Base-by-base conservation (phyloP, 345 rosid species). In the Acer yangbiense region DNA sequence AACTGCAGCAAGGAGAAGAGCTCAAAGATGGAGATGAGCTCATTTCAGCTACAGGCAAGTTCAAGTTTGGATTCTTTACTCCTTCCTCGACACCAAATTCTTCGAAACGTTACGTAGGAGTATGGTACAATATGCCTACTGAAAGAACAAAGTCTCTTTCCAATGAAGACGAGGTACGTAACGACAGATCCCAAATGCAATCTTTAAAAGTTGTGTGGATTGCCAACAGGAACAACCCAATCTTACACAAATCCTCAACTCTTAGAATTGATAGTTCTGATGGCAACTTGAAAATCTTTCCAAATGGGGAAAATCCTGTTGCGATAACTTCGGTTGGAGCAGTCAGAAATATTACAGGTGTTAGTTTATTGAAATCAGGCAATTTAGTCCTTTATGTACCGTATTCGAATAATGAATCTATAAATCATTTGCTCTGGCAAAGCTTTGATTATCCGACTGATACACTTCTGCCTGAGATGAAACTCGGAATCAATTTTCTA, bases 401-500 rank as follows among this genome's bases (percentile, higher is more conserved):
- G 72, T 72, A 64, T 48, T 50, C 68, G 41, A 69, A 82, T 76
- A 69, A 82, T 76, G 86, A 84, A 35, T 78, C 83, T 48, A n/a
- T 63, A 52, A 78, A 21, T 50, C 74, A 57, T n/a, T 1, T 68
- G 29, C 13, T 65, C 60, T 72, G 77, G 68, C 60, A 54, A 43
- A 77, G 80, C 63, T 69, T 77, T 69, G 80, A 69, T 20, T 32
- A 32, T 27, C 68, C 41, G 2, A 23, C 41, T 20, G 35, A 48
- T 46, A 48, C 39, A 35, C 39, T 35, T 35, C 39, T 35, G 0
- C 73, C 73, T 25, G 60, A 41, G 18, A 69, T 69, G 73, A 88
- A 88, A 77, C 52, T 88, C 0, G 90, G 90, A 65, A 79, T 79
- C n/a, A 77, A 79, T 50, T 70, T 65, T n/a, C 67, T 73, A 76